These are phyloP conservation scores for Chytriomyces sp. DNA, from an alignment of 192 early-diverging fungal genomes.

Conservation along the genomic window DNA sequence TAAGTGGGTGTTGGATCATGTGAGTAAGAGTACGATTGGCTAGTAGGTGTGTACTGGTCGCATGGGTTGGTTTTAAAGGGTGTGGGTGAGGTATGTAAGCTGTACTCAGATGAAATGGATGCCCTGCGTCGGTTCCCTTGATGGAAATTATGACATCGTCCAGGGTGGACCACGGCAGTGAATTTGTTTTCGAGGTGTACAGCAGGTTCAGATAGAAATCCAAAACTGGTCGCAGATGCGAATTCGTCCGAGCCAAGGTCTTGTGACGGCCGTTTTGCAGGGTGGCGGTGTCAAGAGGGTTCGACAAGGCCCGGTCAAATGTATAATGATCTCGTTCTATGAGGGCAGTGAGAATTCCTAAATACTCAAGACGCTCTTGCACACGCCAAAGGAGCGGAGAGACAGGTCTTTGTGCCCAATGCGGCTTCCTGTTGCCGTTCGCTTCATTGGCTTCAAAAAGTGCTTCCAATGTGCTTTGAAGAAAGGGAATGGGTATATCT, in stretches of 20 bases:
- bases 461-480: slow-evolving; percentile 9
- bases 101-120: not conserved
- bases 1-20: not conserved
- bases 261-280: not conserved
- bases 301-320: not conserved
- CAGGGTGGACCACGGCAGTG: not conserved
- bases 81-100: not conserved
- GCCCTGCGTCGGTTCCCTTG: not conserved
- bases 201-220: not conserved
- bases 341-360: slow-evolving; percentile 13
- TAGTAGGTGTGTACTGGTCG: not conserved
- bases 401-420: slow-evolving; percentile 26
- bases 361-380: slow-evolving; percentile 22
- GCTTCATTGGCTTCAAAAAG: slow-evolving; percentile 17
- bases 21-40: not conserved
- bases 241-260: no score
- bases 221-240: no score
- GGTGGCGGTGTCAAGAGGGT: no score
- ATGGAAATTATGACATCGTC: not conserved
- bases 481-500: slow-evolving; percentile 12
- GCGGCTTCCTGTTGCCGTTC: not conserved
- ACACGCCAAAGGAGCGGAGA: slow-evolving; percentile 29
- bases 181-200: not conserved
- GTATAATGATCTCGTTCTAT: not conserved
- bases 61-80: not conserved